phyloP scores from a whole-genome alignment of 2,329 filamentous ascomycete species.

The Fusarium sterilihyphosum region DNA sequence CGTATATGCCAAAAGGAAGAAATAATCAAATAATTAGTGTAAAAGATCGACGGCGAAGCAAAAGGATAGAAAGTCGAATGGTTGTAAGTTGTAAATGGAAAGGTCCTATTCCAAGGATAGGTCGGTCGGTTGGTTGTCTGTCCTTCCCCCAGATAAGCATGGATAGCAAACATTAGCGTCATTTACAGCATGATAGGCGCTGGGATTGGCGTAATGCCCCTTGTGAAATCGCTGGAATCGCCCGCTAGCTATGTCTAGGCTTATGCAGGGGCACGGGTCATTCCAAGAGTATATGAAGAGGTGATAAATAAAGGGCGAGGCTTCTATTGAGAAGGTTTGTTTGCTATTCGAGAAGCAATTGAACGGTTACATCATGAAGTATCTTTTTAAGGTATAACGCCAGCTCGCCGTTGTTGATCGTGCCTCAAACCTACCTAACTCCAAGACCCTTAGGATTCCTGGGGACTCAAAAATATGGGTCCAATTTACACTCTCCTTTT shows the following conservation, averaged over 20 bases:
- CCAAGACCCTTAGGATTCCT: background rate
- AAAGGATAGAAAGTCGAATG: slow-evolving; percentile 12
- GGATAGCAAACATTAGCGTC: slow-evolving; percentile 28
- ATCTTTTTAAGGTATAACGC: background rate
- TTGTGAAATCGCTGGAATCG: slow-evolving; percentile 34
- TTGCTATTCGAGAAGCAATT: background rate
- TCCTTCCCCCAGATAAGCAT: slow-evolving; percentile 40
- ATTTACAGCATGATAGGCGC: slow-evolving; percentile 31
- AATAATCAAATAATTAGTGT: background rate
- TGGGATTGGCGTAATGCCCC: slow-evolving; percentile 38
- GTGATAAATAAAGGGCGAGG: slow-evolving; percentile 4
- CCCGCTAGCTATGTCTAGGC: slow-evolving; percentile 23
- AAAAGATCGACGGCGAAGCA: slow-evolving; percentile 26
- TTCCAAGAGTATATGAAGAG: slow-evolving; percentile 8
- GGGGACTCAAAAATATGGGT: slow-evolving; percentile 28
- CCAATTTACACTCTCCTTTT: slow-evolving; percentile 35
- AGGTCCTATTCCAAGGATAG: background rate
- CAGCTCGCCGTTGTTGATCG: background rate
- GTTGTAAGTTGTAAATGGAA: slow-evolving; percentile 21
- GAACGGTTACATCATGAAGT: background rate
- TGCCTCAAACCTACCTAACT: background rate
- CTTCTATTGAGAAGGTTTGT: background rate
- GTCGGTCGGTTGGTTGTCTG: slow-evolving; percentile 21
- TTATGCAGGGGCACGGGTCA: slow-evolving; percentile 35
- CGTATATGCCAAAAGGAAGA: background rate